These are phyloP conservation scores for Trichosanthes cucumerina DNA, from an alignment of 306 rosid genomes.

Conservation along the genomic window DNA sequence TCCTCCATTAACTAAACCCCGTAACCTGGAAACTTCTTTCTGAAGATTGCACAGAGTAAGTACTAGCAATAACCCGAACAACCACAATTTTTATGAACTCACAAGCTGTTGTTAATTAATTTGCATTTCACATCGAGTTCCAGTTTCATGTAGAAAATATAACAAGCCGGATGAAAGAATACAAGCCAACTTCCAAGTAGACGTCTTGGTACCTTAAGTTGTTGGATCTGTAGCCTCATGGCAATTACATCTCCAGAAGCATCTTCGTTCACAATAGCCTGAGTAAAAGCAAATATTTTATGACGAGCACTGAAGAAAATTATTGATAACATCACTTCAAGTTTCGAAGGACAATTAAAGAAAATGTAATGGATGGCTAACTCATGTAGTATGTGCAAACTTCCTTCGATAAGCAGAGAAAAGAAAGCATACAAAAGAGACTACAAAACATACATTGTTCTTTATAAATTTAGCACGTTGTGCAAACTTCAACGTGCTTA, in stretches of 20 bases:
- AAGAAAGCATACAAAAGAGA: not conserved
- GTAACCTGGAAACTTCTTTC: slow-evolving; percentile 82
- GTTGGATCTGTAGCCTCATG: slow-evolving; percentile 94
- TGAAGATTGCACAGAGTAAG: slow-evolving; percentile 19
- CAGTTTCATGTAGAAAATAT: not conserved
- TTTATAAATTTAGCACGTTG: slow-evolving; percentile 93
- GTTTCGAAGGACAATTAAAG: not conserved
- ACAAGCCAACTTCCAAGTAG: not conserved
- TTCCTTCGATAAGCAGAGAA: not conserved
- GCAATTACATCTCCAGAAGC: slow-evolving; percentile 92
- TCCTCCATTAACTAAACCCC: slow-evolving; percentile 47
- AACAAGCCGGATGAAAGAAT: not conserved
- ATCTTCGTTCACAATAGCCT: slow-evolving; percentile 98
- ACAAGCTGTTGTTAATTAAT: not conserved
- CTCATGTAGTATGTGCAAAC: not conserved
- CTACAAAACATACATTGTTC: slow-evolving; percentile 59
- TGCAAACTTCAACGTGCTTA: slow-evolving; percentile 96
- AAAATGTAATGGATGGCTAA: not conserved
- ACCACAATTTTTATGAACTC: not conserved
- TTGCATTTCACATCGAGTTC: not conserved
- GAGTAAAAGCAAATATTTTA: slow-evolving; percentile 9
- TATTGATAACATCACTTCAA: not conserved
- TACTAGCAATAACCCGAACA: not conserved
- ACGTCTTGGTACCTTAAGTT: slow-evolving; percentile 55
- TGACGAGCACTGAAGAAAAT: not conserved